Base-by-base conservation (phyloP, 495 filamentous ascomycete genomes). In the Penicillium antarcticum region DNA sequence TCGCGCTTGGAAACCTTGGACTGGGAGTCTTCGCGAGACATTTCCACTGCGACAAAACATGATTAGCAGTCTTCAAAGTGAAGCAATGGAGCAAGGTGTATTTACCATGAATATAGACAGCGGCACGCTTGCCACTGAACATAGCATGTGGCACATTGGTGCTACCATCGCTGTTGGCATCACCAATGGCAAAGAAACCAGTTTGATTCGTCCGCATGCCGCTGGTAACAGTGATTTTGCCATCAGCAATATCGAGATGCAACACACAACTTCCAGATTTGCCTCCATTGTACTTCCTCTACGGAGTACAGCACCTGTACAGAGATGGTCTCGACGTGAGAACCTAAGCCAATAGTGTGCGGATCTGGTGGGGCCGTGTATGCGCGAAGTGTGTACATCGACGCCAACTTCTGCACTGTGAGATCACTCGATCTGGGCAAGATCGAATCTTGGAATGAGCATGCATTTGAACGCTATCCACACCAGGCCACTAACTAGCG, bases 111-210 rank as follows among this genome's bases (percentile, higher is more conserved):
- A 79, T 36, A 44, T 63, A 81, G 16, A 83, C 81, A 5, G 75
- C 78, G 6, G 80, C 73, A 33, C 75, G 59, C 72, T 83, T 84
- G 1, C 76, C 80, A 21, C 67, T 77, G 52, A 70, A 84, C 65
- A 84, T 73, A 2, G 81, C 81, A 49, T 84, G 81, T 0, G 80
- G 80, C n/a, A 84, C 80, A 48, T 83, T 83, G 13, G 80, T 82
- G 32, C 72, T 69, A 24, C 75, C 76, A 31, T 84, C 81, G 11
- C 69, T 69, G 55, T 83, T 84, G 10, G 74, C 73, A 56, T 83
- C 80, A 1, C 80, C 80, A n/a, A 84, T 62, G 1, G 75, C 80
- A 54, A 75, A 84, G 12, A 84, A 74, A 9, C 78, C 77, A 0
- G 63, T 52, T 33, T 77, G 40, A 29, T 70, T 82, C 1, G 79